A percentile compares a stretch with the other conserved stretches of the same genome.
These are phyloP conservation scores for Entonaema liquescens DNA, from an alignment of 495 filamentous ascomycete species.

Conservation along the genomic window DNA sequence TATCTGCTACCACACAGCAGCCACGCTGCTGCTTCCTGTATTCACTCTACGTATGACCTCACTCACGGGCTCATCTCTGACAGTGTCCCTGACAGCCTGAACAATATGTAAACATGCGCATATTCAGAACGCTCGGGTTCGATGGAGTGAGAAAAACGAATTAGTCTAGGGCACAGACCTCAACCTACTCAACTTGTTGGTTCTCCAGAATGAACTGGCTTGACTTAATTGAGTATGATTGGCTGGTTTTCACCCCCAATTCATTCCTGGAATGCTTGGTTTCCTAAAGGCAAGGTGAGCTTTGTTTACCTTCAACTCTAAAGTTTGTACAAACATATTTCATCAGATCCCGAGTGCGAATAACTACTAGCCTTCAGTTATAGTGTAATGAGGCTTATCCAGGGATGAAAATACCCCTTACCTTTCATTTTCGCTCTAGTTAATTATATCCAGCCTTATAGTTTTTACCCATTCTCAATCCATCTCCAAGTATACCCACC, in stretches of 20 bases:
- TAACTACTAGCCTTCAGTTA: neutral
- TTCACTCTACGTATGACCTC: too few relatives aligned
- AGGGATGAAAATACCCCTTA: too few relatives aligned
- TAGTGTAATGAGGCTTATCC: too few relatives aligned
- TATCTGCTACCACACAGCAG: too few relatives aligned
- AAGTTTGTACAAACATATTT: neutral
- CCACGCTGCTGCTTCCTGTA: too few relatives aligned
- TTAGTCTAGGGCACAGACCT: neutral
- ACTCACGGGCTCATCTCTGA: too few relatives aligned
- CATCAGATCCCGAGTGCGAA: neutral
- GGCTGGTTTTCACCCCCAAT: neutral
- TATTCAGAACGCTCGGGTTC: neutral
- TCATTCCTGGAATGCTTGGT: neutral
- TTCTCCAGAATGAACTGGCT: neutral
- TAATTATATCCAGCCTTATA: too few relatives aligned
- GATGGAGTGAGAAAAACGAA: neutral
- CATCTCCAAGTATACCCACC: too few relatives aligned
- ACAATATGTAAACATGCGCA: conserved; percentile 15
- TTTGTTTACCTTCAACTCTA: neutral
- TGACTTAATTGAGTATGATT: neutral
- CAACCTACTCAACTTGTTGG: too few relatives aligned
- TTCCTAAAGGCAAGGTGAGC: neutral
- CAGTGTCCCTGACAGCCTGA: too few relatives aligned
- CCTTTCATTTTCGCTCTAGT: too few relatives aligned
- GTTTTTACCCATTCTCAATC: too few relatives aligned